These are phyloP conservation scores for Moricandia moricandioides DNA, from an alignment of 345 rosid genomes.

Conservation along the genomic window DNA sequence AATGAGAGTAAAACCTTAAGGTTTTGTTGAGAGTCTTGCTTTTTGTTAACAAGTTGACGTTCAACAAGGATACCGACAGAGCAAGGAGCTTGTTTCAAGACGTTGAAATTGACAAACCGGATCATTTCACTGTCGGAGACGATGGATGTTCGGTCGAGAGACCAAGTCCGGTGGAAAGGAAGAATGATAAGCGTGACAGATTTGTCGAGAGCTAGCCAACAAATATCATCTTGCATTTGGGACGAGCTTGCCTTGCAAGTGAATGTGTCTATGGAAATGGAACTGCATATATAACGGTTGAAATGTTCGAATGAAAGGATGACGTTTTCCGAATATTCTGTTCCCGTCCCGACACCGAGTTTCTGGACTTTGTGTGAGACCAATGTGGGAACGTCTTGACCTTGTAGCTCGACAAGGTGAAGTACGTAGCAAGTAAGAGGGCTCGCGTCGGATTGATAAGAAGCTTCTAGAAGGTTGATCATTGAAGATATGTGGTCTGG, in stretches of 20 bases:
- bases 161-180: slow-evolving; percentile 35
- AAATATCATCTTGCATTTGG: slow-evolving; percentile 58
- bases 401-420: slow-evolving; percentile 48
- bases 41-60: not conserved
- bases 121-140: slow-evolving; percentile 33
- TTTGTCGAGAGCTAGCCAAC: slow-evolving; percentile 52
- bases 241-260: slow-evolving; percentile 30
- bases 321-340: slow-evolving; percentile 39
- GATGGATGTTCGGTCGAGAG: slow-evolving; percentile 10
- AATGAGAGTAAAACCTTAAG: slow-evolving; percentile 10
- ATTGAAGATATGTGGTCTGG: slow-evolving; percentile 40
- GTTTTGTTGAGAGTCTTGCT: not conserved
- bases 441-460: slow-evolving; percentile 26
- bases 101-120: slow-evolving; percentile 39
- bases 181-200: slow-evolving; percentile 45
- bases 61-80: slow-evolving; percentile 50
- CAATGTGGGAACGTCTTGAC: slow-evolving; percentile 39
- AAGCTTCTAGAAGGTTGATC: not conserved
- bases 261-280: slow-evolving; percentile 33
- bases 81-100: slow-evolving; percentile 48
- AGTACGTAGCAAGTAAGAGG: slow-evolving; percentile 48
- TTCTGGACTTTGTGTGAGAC: slow-evolving; percentile 47
- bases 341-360: slow-evolving; percentile 13
- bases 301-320: slow-evolving; percentile 41
- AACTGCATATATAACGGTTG: slow-evolving; percentile 25